Evolutionary conservation across 2,329 filamentous ascomycete species (phyloP), one percentile per base, ranked within the genome.

Genomic region (Xylaria sp.): DNA sequence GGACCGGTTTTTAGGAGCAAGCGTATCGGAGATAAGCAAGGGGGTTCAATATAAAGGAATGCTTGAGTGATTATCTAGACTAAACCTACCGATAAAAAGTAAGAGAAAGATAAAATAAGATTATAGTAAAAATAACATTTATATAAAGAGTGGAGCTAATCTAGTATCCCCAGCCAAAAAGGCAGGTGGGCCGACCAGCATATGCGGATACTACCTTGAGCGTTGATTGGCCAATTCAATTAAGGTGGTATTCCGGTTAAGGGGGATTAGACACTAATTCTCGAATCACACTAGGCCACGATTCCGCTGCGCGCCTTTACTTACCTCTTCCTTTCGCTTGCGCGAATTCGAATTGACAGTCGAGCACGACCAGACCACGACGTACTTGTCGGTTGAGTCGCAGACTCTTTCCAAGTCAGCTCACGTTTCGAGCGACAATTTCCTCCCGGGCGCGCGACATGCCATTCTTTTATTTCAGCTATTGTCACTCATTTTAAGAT

Each of bases 211-310:
- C 13, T 38, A 38, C 10, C 36, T 40, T 15, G 13, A 40, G 13
- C 13, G 38, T 15, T 40, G 38, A 40, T 40, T 40, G 38, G 38
- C 13, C 13, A 15, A 40, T 40, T 6, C 5, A 6, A 5, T 15
- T 17, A 40, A 17, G 13, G 38, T 6, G 38, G 13, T 40, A 40
- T 15, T 40, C 38, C 13, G 11, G 5, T 15, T 40, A 6, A 15
- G 38, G 13, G 36, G 36, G 10, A 38, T 38, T 38, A 40, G 38
- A 15, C 38, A 40, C 36, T 40, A 40, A 65, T 26, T 63, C 49
- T 68, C 33, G 53, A 64, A 69, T 64, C 67, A 64, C 36, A 46
- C 40, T n/a, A 13, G n/a, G 54, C 61, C 68, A 65, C 68, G 68
- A 70, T 38, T 23, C 26, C 26, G 49, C 20, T 17, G 38, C 60